Evolutionary conservation across 75 land plant species (phyloP).

Genomic region (Cupressus sempervirens): DNA sequence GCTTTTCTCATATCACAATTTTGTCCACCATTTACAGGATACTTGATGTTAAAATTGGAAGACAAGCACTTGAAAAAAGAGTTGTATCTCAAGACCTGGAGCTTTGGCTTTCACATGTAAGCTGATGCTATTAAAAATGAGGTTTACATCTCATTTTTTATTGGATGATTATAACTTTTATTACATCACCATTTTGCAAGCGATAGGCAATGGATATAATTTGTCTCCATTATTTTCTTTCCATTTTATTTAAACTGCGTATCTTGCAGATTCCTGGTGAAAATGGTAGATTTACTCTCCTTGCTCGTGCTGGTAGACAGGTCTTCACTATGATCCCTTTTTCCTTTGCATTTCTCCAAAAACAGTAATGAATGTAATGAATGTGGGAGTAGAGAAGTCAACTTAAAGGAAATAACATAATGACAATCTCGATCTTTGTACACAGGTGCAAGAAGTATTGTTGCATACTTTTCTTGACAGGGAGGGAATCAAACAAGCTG

Average conservation of each 20-base stretch:
- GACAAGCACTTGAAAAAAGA: constrained; percentile 85
- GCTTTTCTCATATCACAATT: neutral
- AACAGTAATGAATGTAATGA: neutral
- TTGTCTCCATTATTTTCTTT: neutral
- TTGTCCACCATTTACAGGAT: constrained; percentile 42
- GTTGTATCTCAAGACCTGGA: constrained; percentile 97
- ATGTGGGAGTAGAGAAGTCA: neutral
- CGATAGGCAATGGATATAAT: neutral
- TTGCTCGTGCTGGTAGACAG: constrained; percentile 99
- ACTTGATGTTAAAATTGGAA: constrained; percentile 52
- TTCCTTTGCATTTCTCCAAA: constrained; percentile 4
- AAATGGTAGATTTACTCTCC: constrained; percentile 62
- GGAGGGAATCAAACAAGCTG: constrained; percentile 79
- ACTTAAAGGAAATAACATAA: neutral
- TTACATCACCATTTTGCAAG: neutral
- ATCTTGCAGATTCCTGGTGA: constrained; percentile 60
- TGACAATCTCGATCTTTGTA: neutral
- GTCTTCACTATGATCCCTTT: constrained; percentile 17
- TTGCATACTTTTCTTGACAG: constrained; percentile 77
- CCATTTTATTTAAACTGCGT: neutral
- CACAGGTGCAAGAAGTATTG: constrained; percentile 91
- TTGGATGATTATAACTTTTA: constrained; percentile 1
- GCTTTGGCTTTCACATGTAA: constrained; percentile 95
- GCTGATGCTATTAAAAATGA: constrained; percentile 13
- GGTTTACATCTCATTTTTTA: neutral